Evolutionary conservation across 768 basidiomycete species (phyloP), one percentile per base, ranked within the genome.

Genomic region (Boletus reticulatus): DNA sequence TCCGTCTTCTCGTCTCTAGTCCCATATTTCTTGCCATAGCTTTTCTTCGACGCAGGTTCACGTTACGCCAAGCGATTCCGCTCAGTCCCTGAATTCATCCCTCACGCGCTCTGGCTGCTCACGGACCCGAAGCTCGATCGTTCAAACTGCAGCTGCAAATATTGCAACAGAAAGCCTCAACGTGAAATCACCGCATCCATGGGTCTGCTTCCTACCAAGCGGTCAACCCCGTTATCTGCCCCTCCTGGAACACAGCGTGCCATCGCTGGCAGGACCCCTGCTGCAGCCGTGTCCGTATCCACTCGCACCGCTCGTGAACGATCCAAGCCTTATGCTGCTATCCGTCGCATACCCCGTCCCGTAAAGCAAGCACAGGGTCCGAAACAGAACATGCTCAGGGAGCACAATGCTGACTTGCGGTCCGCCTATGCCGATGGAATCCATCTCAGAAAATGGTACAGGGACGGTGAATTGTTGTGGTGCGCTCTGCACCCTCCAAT

Each of bases 61-160:
- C 53, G 61, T 31, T 55, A 72, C 47, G 71, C 77, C 39, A 73
- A 72, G 31, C 80, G 74, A 52, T 94, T 92, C 69, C 87, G 92
- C 42, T 92, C 91, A 13, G 75, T 84, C n/a, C 87, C 87, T 46
- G 92, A 94, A 66, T 92, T 94, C 67, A 80, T 88, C 45, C 90
- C 91, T 5, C 92, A 94, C 62, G 88, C 88, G 3, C 75, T 84
- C 55, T 94, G 91, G 91, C 80, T 94, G 11, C 76, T 85, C 68
- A 74, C 75, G 8, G 85, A 89, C 55, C 64, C 73, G 1, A 74
- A 74, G 3, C 65, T 78, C 56, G 68, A 79, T 56, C 77, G 76
- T 43, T 64, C 67, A 4, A 78, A 78, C 42, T 93, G 90, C 63
- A 72, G 72, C 32, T 93, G 90, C 74, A 91, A 90, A 66, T 92